A percentile compares a stretch with the other conserved stretches of the same genome.
These are phyloP conservation scores for Daedaleopsis nitida DNA, from an alignment of 768 basidiomycete species.

Conservation along the genomic window DNA sequence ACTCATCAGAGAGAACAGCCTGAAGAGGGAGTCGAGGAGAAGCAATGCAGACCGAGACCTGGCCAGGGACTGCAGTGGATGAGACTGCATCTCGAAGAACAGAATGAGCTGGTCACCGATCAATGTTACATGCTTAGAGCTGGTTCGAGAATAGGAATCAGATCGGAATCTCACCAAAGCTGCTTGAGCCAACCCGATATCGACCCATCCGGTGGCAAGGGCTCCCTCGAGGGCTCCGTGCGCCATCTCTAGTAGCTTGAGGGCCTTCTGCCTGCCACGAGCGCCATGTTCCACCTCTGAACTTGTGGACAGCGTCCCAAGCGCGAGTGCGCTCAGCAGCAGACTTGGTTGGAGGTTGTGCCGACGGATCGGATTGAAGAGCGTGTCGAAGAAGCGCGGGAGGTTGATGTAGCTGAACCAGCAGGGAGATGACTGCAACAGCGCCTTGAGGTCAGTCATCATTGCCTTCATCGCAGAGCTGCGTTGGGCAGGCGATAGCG, in stretches of 20 bases:
- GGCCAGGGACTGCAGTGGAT: background rate
- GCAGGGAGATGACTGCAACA: slow-evolving; percentile 64
- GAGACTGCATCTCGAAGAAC: slow-evolving; percentile 17
- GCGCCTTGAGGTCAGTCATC: slow-evolving; percentile 58
- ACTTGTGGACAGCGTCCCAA: slow-evolving; percentile 7
- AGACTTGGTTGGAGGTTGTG: slow-evolving; percentile 67
- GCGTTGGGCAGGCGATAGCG: slow-evolving; percentile 37
- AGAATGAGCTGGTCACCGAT: slow-evolving; percentile 11
- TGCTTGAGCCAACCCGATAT: slow-evolving; percentile 17
- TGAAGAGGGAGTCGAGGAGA: slow-evolving; percentile 16
- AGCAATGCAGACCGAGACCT: slow-evolving; percentile 10
- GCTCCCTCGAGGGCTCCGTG: slow-evolving; percentile 54
- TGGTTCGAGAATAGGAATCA: background rate
- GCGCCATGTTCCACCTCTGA: slow-evolving; percentile 13
- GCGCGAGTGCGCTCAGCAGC: slow-evolving; percentile 51
- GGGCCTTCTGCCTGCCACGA: slow-evolving; percentile 40
- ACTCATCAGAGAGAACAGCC: slow-evolving; percentile 40
- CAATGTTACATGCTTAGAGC: background rate
- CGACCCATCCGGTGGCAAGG: slow-evolving; percentile 60
- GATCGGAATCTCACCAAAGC: slow-evolving; percentile 4
- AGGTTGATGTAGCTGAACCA: slow-evolving; percentile 77
- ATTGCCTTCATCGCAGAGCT: slow-evolving; percentile 47
- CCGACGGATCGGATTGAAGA: slow-evolving; percentile 53
- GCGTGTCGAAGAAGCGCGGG: slow-evolving; percentile 62
- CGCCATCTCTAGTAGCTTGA: slow-evolving; percentile 45